A percentile compares a stretch with the other conserved stretches of the same genome.
Evolutionary conservation across 164 flowering plant species (phyloP).

Genomic region (Aristolochia californica): DNA sequence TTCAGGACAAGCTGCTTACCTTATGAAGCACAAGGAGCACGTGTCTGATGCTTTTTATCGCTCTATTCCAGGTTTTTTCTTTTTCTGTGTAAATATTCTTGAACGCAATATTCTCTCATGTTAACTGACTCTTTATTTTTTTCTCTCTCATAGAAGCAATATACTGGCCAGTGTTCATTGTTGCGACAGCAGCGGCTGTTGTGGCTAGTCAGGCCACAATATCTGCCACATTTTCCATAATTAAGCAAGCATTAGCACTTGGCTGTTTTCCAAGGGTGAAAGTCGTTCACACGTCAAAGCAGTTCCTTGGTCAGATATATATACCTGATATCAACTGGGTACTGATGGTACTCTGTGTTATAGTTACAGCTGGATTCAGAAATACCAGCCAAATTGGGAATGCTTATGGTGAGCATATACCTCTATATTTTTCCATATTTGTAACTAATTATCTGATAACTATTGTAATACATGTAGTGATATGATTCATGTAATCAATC

Average conservation of each 20-base stretch:
- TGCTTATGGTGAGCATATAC: constrained; percentile 62
- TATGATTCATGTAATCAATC: too few species aligned
- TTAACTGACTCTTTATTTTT: constrained; percentile 3
- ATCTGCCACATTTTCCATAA: constrained; percentile 80
- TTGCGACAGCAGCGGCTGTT: constrained; percentile 81
- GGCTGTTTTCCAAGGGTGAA: constrained; percentile 92
- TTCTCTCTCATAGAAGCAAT: constrained; percentile 44
- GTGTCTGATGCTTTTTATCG: constrained; percentile 71
- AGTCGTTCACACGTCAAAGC: constrained; percentile 73
- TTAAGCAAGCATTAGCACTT: constrained; percentile 78
- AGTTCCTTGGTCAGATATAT: constrained; percentile 72
- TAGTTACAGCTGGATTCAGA: constrained; percentile 71
- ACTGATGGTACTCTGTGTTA: constrained; percentile 80
- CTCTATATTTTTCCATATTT: not conserved
- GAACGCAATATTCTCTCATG: not conserved
- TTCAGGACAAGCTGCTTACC: constrained; percentile 93
- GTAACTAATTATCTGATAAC: not conserved
- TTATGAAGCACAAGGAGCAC: constrained; percentile 50
- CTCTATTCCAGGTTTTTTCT: constrained; percentile 72
- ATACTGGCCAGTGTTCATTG: constrained; percentile 80
- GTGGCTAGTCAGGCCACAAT: constrained; percentile 94
- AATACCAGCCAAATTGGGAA: constrained; percentile 81
- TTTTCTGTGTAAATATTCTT: too few species aligned
- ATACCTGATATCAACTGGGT: constrained; percentile 86
- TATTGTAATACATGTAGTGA: not conserved